These are phyloP conservation scores for Darksidea phi DNA, from an alignment of 495 filamentous ascomycete species.

Conservation along the genomic window DNA sequence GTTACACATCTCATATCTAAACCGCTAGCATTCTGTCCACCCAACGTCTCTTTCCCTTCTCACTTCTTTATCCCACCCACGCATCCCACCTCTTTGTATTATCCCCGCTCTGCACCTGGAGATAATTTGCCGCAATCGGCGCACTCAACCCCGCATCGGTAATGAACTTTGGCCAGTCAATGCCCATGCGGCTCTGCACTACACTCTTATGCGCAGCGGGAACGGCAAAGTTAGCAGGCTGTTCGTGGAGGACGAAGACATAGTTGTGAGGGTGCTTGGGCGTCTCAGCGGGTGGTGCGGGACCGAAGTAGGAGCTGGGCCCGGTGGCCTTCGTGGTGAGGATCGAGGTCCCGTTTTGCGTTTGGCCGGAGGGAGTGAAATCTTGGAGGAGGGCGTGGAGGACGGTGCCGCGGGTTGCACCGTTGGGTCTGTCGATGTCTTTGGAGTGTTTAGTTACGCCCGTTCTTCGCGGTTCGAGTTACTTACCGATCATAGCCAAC, in stretches of 20 bases:
- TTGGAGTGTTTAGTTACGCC: not conserved
- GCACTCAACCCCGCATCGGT: slow-evolving; percentile 41
- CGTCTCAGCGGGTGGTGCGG: slow-evolving; percentile 47
- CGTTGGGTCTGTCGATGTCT: slow-evolving; percentile 40
- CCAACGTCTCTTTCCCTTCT: not conserved
- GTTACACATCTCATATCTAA: not conserved
- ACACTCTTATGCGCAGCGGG: slow-evolving; percentile 32
- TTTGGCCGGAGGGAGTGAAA: slow-evolving; percentile 43
- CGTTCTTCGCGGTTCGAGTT: no score
- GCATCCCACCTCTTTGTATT: slow-evolving; percentile 18
- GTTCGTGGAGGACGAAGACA: slow-evolving; percentile 47
- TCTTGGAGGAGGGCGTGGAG: slow-evolving; percentile 51
- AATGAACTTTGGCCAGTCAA: slow-evolving; percentile 48
- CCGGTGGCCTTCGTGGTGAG: slow-evolving; percentile 44
- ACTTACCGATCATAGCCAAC: slow-evolving; percentile 50
- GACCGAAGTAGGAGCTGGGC: slow-evolving; percentile 47
- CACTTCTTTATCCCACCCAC: not conserved
- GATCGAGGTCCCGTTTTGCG: slow-evolving; percentile 40
- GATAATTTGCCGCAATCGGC: slow-evolving; percentile 48
- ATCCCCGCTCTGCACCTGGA: slow-evolving; percentile 37
- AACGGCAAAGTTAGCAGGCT: slow-evolving; percentile 45
- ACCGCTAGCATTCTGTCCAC: not conserved
- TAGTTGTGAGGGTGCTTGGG: slow-evolving; percentile 51
- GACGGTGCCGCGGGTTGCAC: slow-evolving; percentile 44
- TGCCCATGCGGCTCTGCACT: slow-evolving; percentile 44